A percentile compares a stretch with the other conserved stretches of the same genome.
Conservation (phyloP, 192 early-diverging fungal species). For the Cladochytrium replicatum region DNA sequence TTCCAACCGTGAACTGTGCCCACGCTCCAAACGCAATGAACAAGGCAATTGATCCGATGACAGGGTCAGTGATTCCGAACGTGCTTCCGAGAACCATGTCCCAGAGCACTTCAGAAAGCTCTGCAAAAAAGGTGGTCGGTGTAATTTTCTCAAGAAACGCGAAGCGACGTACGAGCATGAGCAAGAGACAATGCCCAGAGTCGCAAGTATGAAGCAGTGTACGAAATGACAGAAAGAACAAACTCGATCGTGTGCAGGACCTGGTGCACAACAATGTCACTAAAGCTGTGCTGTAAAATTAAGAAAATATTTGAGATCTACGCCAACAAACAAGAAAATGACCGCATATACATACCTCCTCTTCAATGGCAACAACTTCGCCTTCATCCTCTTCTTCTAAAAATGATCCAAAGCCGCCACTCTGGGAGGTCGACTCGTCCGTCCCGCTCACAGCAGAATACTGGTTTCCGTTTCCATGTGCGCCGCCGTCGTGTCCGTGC, state of each 20-base stretch:
- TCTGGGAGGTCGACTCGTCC: background rate
- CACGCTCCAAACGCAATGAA: conserved; percentile 61
- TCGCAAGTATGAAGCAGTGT: conserved; percentile 83
- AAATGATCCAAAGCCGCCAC: background rate
- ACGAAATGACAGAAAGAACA: conserved; percentile 77
- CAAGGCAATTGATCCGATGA: conserved; percentile 31
- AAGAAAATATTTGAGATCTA: background rate
- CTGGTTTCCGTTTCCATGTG: too few species aligned
- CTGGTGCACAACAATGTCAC: conserved; percentile 79
- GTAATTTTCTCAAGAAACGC: background rate
- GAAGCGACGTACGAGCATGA: conserved; percentile 51
- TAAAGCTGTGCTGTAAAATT: conserved; percentile 63
- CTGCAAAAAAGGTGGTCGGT: conserved; percentile 8
- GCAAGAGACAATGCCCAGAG: conserved; percentile 85
- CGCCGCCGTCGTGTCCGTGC: conserved; percentile 1
- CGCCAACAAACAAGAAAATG: background rate
- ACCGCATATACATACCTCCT: background rate
- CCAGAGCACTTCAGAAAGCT: conserved; percentile 81
- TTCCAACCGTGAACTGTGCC: conserved; percentile 61
- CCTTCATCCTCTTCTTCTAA: background rate
- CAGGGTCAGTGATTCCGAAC: conserved; percentile 14
- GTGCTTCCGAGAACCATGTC: conserved; percentile 56
- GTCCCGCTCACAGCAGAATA: background rate
- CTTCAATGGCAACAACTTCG: background rate
- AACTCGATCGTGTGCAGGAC: conserved; percentile 86